Base-by-base conservation (phyloP, 2,329 filamentous ascomycete genomes). In the Fusarium dimerum region DNA sequence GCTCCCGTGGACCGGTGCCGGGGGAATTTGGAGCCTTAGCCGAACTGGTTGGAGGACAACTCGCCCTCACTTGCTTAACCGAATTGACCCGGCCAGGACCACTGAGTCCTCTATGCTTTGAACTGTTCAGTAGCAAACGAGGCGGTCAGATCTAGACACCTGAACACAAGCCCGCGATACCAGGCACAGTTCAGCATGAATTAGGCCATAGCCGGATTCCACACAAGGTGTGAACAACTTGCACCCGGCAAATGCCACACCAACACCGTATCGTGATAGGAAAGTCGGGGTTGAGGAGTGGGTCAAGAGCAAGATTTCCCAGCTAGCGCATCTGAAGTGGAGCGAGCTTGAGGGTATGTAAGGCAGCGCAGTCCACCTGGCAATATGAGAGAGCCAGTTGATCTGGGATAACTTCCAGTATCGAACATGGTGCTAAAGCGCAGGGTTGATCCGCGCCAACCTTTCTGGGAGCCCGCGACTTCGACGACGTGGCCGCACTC, bases 161-260 rank as follows among this genome's bases (percentile, higher is more conserved):
- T 57, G 40, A 53, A 32, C 64, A 26, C 20, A 26, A 26, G 66
- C 66, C 67, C 69, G 56, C 47, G 49, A 50, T 62, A 51, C 54
- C 57, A 70, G 67, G 67, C 66, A 68, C 8, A 42, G 54, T 36
- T 43, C 48, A 51, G 42, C 48, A 36, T 15, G 32, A 11, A 12
- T 36, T 36, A 12, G 32, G 32, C 29, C 18, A 36, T 42, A 20
- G 47, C 16, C 45, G 16, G 26, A 52, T 57, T 47, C 67, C 70
- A 69, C 68, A 70, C 64, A 61, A 26, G 20, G 20, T 26, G 69
- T 71, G 69, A 61, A 54, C 71, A 68, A 64, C 40, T 70, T 51
- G 56, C 43, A 55, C 40, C 52, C 42, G 54, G 54, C 50, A 56
- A 64, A 52, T 49, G 42, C 32, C 34, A 64, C 49, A 45, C 64